phyloP scores from a whole-genome alignment of 805 yeast species.

The Candida maris region DNA sequence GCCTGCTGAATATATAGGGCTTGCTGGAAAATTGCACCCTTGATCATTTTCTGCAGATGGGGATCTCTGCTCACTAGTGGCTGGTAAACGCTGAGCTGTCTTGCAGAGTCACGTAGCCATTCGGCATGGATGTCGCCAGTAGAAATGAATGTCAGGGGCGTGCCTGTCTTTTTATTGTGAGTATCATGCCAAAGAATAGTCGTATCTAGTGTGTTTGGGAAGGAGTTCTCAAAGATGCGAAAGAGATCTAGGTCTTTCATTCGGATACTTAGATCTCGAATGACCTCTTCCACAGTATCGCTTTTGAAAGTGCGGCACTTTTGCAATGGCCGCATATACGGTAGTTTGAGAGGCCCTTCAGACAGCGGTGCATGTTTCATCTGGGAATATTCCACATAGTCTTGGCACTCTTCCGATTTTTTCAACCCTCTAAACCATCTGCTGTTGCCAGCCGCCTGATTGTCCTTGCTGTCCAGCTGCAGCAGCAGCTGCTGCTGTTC shows the following conservation, averaged over 20 bases:
- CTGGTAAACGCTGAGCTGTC: slow-evolving; percentile 76
- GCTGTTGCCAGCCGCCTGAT: not conserved
- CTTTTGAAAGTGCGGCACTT: slow-evolving; percentile 73
- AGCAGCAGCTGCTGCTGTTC: not conserved
- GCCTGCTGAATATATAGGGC: slow-evolving; percentile 55
- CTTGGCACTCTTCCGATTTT: slow-evolving; percentile 43
- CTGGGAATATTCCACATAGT: slow-evolving; percentile 59
- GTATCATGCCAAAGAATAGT: slow-evolving; percentile 69
- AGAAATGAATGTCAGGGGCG: slow-evolving; percentile 69
- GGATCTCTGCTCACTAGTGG: slow-evolving; percentile 53
- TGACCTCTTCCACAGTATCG: slow-evolving; percentile 54
- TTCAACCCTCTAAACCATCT: slow-evolving; percentile 24
- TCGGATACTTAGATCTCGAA: slow-evolving; percentile 47
- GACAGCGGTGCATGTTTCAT: slow-evolving; percentile 54
- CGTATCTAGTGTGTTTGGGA: slow-evolving; percentile 87
- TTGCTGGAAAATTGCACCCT: slow-evolving; percentile 81
- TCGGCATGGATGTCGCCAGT: slow-evolving; percentile 95
- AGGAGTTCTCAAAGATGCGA: slow-evolving; percentile 71
- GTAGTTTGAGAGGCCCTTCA: slow-evolving; percentile 50
- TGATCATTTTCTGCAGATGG: slow-evolving; percentile 47
- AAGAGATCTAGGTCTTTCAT: slow-evolving; percentile 64
- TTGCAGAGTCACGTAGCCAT: slow-evolving; percentile 85
- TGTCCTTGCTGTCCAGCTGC: not conserved
- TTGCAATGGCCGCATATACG: slow-evolving; percentile 72
- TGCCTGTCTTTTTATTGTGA: slow-evolving; percentile 12